These are phyloP conservation scores for Thermothelomyces thermophilus DNA, from an alignment of 2,329 filamentous ascomycete genomes.

Conservation along the genomic window DNA sequence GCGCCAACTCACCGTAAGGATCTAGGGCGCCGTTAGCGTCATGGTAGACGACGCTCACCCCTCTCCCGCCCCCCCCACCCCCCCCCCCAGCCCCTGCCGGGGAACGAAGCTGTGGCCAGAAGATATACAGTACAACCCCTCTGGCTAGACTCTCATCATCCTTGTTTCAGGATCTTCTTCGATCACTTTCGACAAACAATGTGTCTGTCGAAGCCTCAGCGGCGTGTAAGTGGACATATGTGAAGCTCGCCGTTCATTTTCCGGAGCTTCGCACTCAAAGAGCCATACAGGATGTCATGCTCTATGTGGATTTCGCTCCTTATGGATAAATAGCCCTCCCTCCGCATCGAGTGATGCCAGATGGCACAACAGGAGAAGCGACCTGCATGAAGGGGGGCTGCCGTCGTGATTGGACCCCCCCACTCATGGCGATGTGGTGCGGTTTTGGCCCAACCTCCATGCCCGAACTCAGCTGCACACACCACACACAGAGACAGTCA, in stretches of 20 bases:
- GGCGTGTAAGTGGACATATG: too few relatives aligned
- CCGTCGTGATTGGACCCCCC: slow-evolving; percentile 24
- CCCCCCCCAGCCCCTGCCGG: neutral
- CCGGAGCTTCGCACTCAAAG: neutral
- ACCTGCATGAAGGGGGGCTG: slow-evolving; percentile 21
- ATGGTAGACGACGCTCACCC: neutral
- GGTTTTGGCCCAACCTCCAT: slow-evolving; percentile 26
- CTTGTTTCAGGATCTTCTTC: neutral
- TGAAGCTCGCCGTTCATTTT: neutral
- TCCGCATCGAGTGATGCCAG: slow-evolving; percentile 25
- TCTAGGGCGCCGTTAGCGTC: neutral
- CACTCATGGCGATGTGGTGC: slow-evolving; percentile 18
- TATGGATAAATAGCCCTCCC: slow-evolving; percentile 18
- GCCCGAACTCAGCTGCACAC: slow-evolving; percentile 20
- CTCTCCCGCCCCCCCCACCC: neutral
- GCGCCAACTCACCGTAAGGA: slow-evolving; percentile 11
- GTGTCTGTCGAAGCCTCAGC: neutral
- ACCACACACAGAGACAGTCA: too few relatives aligned
- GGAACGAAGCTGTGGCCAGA: too few relatives aligned
- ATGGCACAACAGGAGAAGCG: slow-evolving; percentile 22
- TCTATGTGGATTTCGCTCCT: slow-evolving; percentile 5
- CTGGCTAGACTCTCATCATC: neutral
- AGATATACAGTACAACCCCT: too few relatives aligned
- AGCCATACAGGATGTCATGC: neutral
- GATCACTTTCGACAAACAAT: neutral